phyloP scores from a whole-genome alignment of 1,284 basidiomycete species.

The Ustilago sp. region DNA sequence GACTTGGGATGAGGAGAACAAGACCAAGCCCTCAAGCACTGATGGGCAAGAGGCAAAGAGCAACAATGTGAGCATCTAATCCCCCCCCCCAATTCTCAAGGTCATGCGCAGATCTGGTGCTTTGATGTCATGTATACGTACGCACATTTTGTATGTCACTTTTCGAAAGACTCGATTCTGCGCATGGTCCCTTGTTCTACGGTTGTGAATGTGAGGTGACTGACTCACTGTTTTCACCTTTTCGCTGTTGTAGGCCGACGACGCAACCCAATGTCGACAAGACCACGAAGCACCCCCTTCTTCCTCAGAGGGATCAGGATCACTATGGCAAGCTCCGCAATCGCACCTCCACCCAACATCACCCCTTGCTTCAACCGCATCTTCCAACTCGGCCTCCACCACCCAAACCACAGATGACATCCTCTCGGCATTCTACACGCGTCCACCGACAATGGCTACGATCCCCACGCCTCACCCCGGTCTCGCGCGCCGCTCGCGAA shows the following conservation, averaged over 20 bases:
- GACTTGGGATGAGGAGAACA: constrained; percentile 61
- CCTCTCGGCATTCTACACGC: constrained; percentile 30
- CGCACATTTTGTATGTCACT: neutral
- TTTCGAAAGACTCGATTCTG: neutral
- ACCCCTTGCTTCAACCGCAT: constrained; percentile 6
- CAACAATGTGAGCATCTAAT: constrained; percentile 36
- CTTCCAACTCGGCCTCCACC: neutral
- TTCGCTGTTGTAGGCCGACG: constrained; percentile 9
- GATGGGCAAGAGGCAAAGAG: neutral
- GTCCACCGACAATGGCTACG: constrained; percentile 16
- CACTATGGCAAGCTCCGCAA: constrained; percentile 39
- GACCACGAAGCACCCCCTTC: neutral
- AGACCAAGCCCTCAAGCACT: constrained; percentile 1
- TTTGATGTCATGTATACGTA: constrained; percentile 5
- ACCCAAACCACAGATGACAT: constrained; percentile 16
- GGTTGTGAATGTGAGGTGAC: neutral
- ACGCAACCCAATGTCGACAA: constrained; percentile 21
- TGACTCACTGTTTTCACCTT: neutral
- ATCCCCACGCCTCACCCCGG: neutral
- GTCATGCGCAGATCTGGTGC: constrained; percentile 17
- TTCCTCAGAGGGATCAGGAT: neutral
- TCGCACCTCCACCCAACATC: constrained; percentile 31
- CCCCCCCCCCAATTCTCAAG: neutral
- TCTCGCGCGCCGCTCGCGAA: neutral
- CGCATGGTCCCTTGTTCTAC: neutral